Evolutionary conservation across 352 stramenopile species (phyloP).

Genomic region (Globisporangium recalcitrans): DNA sequence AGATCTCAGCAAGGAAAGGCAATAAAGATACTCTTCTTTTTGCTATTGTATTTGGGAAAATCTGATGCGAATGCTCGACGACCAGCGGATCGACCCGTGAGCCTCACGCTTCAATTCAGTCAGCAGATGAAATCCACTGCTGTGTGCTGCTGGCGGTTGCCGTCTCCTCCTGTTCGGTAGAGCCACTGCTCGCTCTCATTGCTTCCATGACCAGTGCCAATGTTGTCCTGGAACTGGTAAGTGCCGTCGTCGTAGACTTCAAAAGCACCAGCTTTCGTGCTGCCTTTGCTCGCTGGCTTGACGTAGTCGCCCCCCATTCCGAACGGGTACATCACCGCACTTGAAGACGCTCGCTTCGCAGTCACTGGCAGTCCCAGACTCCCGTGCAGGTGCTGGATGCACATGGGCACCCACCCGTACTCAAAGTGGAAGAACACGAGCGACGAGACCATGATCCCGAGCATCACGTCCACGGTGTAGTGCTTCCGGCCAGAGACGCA

Average conservation of each 20-base stretch:
- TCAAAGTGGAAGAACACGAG: conserved; percentile 78
- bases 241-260: conserved; percentile 32
- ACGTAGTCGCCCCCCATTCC: background rate
- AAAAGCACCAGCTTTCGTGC: conserved; percentile 23
- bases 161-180: background rate
- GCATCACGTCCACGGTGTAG: conserved; percentile 73
- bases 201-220: background rate
- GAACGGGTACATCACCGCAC: background rate
- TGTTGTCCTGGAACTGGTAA: conserved; percentile 4
- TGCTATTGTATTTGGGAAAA: background rate
- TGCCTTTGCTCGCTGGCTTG: background rate
- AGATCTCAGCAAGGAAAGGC: background rate
- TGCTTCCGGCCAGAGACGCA: conserved; percentile 66
- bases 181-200: background rate
- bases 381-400: conserved; percentile 27
- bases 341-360: background rate
- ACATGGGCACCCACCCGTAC: conserved; percentile 59
- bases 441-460: conserved; percentile 56
- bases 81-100: too few species aligned
- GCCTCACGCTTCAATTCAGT: background rate
- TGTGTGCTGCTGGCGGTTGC: background rate
- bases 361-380: background rate
- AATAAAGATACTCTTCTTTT: background rate
- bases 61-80: too few species aligned
- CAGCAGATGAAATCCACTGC: conserved; percentile 12